phyloP scores from a whole-genome alignment of 352 stramenopile species.

The Phytophthora pistaciae region DNA sequence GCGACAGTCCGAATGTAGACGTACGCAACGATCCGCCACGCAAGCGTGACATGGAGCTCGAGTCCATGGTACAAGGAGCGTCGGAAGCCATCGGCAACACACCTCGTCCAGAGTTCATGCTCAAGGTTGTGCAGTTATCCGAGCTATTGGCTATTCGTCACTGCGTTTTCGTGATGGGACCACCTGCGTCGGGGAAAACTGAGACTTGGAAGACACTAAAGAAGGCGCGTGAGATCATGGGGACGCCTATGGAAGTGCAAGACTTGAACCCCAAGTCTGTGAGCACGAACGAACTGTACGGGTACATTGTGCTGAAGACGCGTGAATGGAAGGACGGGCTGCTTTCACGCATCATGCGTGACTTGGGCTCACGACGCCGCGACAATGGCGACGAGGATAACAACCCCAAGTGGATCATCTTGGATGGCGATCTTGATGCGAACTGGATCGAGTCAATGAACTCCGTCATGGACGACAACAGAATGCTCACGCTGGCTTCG shows the following conservation, averaged over 20 bases:
- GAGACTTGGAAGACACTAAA: conserved; percentile 96
- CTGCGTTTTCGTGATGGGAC: conserved; percentile 97
- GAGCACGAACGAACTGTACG: conserved; percentile 96
- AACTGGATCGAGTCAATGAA: conserved; percentile 99
- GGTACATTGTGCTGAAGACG: conserved; percentile 96
- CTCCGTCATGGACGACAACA: conserved; percentile 98
- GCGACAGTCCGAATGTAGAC: conserved; percentile 85
- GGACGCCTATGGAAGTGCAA: conserved; percentile 89
- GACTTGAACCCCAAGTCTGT: conserved; percentile 97
- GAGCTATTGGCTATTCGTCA: conserved; percentile 96
- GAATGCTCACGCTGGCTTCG: conserved; percentile 96
- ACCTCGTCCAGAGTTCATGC: conserved; percentile 86
- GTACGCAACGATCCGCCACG: conserved; percentile 92
- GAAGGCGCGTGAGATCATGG: conserved; percentile 90
- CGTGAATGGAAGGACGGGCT: conserved; percentile 97
- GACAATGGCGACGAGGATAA: conserved; percentile 90
- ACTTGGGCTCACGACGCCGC: conserved; percentile 92
- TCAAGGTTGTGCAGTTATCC: conserved; percentile 96
- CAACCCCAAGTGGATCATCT: conserved; percentile 97
- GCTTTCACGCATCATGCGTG: conserved; percentile 96
- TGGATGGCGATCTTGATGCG: conserved; percentile 97
- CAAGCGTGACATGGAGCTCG: conserved; percentile 94
- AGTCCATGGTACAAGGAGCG: conserved; percentile 89
- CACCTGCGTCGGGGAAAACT: conserved; percentile 94
- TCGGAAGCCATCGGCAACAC: conserved; percentile 86